Evolutionary conservation across 306 rosid genomes (phyloP), one percentile per base, ranked within the genome.

Genomic region (Cicer pinnatifidum): DNA sequence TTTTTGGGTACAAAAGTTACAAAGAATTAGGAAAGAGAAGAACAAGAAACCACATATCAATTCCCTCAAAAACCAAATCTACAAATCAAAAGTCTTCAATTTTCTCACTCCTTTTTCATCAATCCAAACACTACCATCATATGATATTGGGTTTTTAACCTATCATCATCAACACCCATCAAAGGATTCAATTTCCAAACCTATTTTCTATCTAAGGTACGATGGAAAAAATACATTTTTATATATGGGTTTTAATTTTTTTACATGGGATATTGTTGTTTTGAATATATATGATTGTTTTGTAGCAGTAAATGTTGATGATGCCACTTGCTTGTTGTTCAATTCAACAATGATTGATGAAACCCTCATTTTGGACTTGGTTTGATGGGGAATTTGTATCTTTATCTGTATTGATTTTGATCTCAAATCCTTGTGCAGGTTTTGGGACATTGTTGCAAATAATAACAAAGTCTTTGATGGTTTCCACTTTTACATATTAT

Each of bases 341-440:
- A 48, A 33, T 66, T 65, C 52, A 61, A 10, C 11, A 41, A 12
- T 57, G 67, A 61, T 52, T 68, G 66, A 74, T 48, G 75, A 66
- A 58, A 61, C 75, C 76, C 52, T 19, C 74, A 67, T 43, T 75
- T 3, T 64, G 66, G 44, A 46, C 35, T 11, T 73, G 51, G 59
- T 66, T 62, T 20, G 68, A 16, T 43, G 69, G 40, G 37, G 75
- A 70, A 23, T 38, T 1, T 23, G 39, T 6, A 9, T 52, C 16
- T 16, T 35, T 28, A 62, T 52, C 7, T 54, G 52, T 43, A 70
- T 64, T 86, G 58, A 69, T 75, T 43, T 15, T 73, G 76, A 37
- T 76, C 75, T 47, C 45, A 17, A 82, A 77, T 77, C 74, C 57
- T 23, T 81, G 33, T 83, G 92, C 92, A 88, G 94, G 88, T 75